Evolutionary conservation across 768 basidiomycete genomes (phyloP), one percentile per base, ranked within the genome.

Genomic region (Crepidotus variabilis): DNA sequence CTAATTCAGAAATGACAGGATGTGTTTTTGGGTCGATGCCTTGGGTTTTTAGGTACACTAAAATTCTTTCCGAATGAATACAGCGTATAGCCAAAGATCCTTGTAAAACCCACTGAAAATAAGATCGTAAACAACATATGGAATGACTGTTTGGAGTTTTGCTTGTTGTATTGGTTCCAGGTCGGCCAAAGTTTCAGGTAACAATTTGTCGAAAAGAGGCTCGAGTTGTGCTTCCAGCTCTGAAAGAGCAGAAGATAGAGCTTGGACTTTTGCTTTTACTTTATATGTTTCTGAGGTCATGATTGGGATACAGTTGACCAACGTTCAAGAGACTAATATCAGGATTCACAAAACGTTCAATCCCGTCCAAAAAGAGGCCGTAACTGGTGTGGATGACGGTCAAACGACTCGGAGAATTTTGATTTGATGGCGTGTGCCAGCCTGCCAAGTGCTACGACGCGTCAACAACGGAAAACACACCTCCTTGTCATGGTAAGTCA

Each of bases 41-140:
- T 58, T 80, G 78, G 24, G 88, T 79, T 71, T 89, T 92, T 43
- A 94, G 77, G 68, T 93, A 93, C 43, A 92, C 92, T 94, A 51
- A 1, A 34, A 52, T 43, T 43, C 39, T 43, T 43, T 20, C 39
- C 6, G 63, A 46, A 48, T 55, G 11, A 56, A 54, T 53, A 39
- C 54, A 21, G 50, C 48, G 16, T 18, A 22, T 13, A 16, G 10
- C 21, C 22, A 34, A 45, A 5, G 24, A 9, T 22, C 45, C 22
- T 24, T 18, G 49, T 6, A 36, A 47, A 46, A 22, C 86, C 60
- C 60, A 92, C 92, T 86, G 72, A 92, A 92, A n/a, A 92, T 73
- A 9, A 94, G 78, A 69, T 93, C 91, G 65, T 94, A 91, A 2
- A 88, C 78, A 28, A 91, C 76, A 70, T 94, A 94, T n/a, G 90